Percentiles rank a stretch among this genome's conserved stretches.
These are phyloP conservation scores for Paraphoma chrysanthemicola DNA, from an alignment of 2,329 filamentous ascomycete species.

Conservation along the genomic window DNA sequence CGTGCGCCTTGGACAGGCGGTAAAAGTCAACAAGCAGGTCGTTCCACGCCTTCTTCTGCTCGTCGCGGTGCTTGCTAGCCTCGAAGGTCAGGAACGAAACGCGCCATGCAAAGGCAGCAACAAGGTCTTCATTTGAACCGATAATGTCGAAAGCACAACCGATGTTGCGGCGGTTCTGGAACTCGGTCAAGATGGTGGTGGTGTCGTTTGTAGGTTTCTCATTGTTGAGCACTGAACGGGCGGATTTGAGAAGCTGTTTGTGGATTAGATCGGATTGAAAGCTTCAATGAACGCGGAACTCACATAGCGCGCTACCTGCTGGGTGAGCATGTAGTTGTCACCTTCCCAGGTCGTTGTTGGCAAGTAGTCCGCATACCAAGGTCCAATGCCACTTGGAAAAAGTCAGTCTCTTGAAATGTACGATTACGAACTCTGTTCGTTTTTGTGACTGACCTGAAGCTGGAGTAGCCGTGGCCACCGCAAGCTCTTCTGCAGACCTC, in stretches of 20 bases:
- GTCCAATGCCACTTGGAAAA: conserved; percentile 68
- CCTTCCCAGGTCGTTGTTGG: conserved; percentile 77
- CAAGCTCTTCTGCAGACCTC: conserved; percentile 78
- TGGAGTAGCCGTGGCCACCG: conserved; percentile 78
- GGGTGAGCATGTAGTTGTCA: conserved; percentile 83
- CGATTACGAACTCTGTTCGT: too few relatives aligned
- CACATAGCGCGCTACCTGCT: conserved; percentile 77
- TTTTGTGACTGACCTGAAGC: conserved; percentile 57
- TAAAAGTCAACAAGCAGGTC: conserved; percentile 79
- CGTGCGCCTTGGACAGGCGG: conserved; percentile 76
- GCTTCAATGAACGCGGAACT: conserved; percentile 30
- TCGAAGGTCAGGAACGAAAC: conserved; percentile 78
- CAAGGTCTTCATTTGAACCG: conserved; percentile 72
- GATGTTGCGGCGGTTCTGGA: conserved; percentile 70
- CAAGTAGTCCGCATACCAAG: conserved; percentile 77
- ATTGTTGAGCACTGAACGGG: conserved; percentile 71
- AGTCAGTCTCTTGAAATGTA: not conserved
- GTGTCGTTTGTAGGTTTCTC: conserved; percentile 73
- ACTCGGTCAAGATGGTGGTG: conserved; percentile 69
- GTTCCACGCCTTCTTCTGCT: conserved; percentile 78
- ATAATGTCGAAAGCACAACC: conserved; percentile 78
- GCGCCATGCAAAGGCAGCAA: conserved; percentile 78
- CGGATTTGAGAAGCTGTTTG: conserved; percentile 71
- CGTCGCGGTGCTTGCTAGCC: conserved; percentile 74
- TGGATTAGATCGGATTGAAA: not conserved